Evolutionary conservation across 177 flowering plant genomes (phyloP).

Genomic region (Vitis hybrid): DNA sequence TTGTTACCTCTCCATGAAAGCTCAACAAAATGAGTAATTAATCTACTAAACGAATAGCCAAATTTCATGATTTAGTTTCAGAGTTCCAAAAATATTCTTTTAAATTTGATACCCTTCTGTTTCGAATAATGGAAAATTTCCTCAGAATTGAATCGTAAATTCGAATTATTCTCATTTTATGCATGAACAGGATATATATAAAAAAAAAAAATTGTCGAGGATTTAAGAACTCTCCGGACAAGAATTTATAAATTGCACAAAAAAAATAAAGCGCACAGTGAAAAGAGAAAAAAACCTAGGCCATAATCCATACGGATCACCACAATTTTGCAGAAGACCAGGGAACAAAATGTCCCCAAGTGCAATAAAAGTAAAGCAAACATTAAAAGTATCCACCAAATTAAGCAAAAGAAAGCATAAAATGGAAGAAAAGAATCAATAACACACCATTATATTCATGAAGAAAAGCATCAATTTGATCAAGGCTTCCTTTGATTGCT

Average conservation of each 20-base stretch:
- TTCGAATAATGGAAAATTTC: no score
- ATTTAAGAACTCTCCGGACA: no score
- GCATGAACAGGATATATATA: background rate
- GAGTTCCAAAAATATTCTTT: no score
- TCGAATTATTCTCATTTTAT: no score
- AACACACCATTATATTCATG: background rate
- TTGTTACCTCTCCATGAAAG: no score
- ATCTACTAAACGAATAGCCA: no score
- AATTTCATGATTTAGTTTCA: no score
- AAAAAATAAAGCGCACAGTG: background rate
- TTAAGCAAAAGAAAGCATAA: background rate
- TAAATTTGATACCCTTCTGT: no score
- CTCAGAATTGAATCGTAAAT: no score
- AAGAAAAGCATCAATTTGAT: constrained; percentile 17
- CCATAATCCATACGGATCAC: constrained; percentile 29
- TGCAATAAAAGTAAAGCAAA: background rate
- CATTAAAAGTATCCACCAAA: background rate
- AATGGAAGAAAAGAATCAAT: constrained; percentile 18
- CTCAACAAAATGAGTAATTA: no score
- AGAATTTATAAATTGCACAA: background rate
- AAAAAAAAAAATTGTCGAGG: no score
- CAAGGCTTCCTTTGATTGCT: background rate
- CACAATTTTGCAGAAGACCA: background rate
- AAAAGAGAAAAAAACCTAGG: constrained; percentile 19
- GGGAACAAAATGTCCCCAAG: background rate